A percentile compares a stretch with the other conserved stretches of the same genome.
These are phyloP conservation scores for Mortierella sp. DNA, from an alignment of 371 early-diverging fungal species.

Conservation along the genomic window DNA sequence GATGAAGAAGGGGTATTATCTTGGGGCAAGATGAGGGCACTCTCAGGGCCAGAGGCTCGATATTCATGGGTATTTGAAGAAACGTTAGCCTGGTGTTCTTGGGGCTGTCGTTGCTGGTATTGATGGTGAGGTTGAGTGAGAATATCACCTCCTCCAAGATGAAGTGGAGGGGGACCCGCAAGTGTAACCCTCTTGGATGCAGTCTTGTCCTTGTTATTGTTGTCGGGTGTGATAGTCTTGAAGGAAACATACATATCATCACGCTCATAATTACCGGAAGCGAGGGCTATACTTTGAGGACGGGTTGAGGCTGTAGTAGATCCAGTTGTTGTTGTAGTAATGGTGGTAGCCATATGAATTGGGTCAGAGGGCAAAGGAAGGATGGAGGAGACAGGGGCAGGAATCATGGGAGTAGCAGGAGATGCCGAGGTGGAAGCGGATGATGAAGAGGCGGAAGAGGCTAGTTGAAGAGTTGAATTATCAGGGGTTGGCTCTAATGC, in stretches of 20 bases:
- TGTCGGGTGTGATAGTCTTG: conserved; percentile 10
- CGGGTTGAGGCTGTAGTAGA: neutral
- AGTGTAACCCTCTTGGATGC: conserved; percentile 38
- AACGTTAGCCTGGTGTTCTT: conserved; percentile 12
- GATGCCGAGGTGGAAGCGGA: conserved; percentile 21
- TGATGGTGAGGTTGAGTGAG: conserved; percentile 11
- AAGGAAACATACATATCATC: conserved; percentile 21
- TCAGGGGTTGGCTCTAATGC: conserved; percentile 45
- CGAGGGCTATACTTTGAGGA: conserved; percentile 35
- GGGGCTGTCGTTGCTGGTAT: neutral
- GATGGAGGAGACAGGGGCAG: conserved; percentile 2
- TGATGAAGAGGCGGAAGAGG: conserved; percentile 22
- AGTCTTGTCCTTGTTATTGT: neutral
- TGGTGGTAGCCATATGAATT: neutral
- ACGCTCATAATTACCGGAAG: conserved; percentile 18
- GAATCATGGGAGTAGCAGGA: conserved; percentile 21
- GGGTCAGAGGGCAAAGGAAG: neutral
- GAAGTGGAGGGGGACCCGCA: conserved; percentile 43
- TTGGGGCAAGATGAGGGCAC: conserved; percentile 55
- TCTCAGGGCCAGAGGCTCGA: conserved; percentile 34
- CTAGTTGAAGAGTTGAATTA: conserved; percentile 33
- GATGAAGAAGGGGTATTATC: conserved; percentile 57
- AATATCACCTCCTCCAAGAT: conserved; percentile 8
- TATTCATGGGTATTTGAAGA: conserved; percentile 13
- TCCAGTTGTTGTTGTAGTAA: conserved; percentile 3